Conservation (phyloP, 75 land plant genomes). For the Chamaecyparis obtusa region DNA sequence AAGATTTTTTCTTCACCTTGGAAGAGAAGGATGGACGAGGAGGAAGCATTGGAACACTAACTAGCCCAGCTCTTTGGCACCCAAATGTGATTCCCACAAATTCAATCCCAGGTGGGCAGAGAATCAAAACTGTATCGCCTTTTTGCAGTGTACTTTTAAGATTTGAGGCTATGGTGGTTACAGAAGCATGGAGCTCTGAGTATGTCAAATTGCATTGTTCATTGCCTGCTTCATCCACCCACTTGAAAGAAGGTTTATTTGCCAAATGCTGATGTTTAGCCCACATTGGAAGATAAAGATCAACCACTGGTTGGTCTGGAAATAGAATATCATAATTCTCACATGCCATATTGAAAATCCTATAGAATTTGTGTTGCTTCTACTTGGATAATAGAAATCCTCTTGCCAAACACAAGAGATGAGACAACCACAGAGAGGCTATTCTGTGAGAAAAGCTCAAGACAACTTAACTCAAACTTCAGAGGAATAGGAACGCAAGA, state of each 20-base stretch:
- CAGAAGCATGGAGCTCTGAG: constrained; percentile 25
- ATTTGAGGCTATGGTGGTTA: constrained; percentile 21
- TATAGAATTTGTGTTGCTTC: neutral
- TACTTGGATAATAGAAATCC: neutral
- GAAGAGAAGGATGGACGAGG: constrained; percentile 26
- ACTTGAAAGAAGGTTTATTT: constrained; percentile 32
- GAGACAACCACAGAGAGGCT: no score
- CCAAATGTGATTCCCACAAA: no score
- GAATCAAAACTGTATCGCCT: constrained; percentile 14
- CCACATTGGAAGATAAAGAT: constrained; percentile 37
- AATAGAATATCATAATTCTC: constrained; percentile 40
- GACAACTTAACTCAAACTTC: no score
- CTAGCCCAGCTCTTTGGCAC: constrained; percentile 28
- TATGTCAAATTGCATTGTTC: no score
- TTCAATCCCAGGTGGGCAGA: no score
- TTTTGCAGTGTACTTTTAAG: constrained; percentile 16
- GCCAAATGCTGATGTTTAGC: constrained; percentile 27
- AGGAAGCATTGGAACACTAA: constrained; percentile 32
- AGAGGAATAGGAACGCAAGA: no score
- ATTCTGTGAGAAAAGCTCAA: no score
- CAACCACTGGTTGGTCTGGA: no score
- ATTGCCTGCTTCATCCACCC: no score
- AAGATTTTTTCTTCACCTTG: constrained; percentile 9
- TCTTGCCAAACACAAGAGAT: no score
- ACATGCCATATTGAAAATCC: neutral